A percentile compares a stretch with the other conserved stretches of the same genome.
These are phyloP conservation scores for Bromus sterilis DNA, from an alignment of 176 grass and related monocot genomes.

Conservation along the genomic window DNA sequence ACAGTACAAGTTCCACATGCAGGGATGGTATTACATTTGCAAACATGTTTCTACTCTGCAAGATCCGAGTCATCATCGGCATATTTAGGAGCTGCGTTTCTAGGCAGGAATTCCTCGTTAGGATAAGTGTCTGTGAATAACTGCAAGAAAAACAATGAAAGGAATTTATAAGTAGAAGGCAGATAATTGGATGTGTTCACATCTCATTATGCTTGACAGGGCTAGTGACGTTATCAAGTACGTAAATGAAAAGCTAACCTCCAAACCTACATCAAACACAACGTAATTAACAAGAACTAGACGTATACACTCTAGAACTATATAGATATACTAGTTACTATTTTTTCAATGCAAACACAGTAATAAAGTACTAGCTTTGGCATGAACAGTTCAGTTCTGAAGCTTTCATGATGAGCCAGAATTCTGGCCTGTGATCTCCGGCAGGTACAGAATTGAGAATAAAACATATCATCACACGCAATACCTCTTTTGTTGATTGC, in stretches of 20 bases:
- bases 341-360: not conserved
- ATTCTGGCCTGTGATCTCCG: slow-evolving; percentile 9
- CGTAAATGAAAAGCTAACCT: slow-evolving; percentile 19
- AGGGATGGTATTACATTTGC: slow-evolving; percentile 3
- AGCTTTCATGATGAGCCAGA: not conserved
- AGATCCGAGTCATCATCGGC: slow-evolving; percentile 40
- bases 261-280: slow-evolving; percentile 11
- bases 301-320: not conserved
- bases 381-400: not conserved
- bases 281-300: not conserved
- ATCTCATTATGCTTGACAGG: slow-evolving; percentile 1
- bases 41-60: slow-evolving; percentile 26
- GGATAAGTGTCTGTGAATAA: slow-evolving; percentile 66
- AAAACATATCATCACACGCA: slow-evolving; percentile 12
- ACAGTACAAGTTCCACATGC: not conserved
- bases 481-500: slow-evolving; percentile 72
- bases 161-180: slow-evolving; percentile 18
- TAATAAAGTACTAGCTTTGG: slow-evolving; percentile 1
- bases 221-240: not conserved
- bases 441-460: slow-evolving; percentile 17
- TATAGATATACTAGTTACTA: not conserved
- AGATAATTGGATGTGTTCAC: not conserved
- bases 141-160: slow-evolving; percentile 32
- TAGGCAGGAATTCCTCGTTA: slow-evolving; percentile 65
- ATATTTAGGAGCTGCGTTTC: slow-evolving; percentile 40